Evolutionary conservation across 305 asterid genomes (phyloP).

Genomic region (Fraxinus latifolia): DNA sequence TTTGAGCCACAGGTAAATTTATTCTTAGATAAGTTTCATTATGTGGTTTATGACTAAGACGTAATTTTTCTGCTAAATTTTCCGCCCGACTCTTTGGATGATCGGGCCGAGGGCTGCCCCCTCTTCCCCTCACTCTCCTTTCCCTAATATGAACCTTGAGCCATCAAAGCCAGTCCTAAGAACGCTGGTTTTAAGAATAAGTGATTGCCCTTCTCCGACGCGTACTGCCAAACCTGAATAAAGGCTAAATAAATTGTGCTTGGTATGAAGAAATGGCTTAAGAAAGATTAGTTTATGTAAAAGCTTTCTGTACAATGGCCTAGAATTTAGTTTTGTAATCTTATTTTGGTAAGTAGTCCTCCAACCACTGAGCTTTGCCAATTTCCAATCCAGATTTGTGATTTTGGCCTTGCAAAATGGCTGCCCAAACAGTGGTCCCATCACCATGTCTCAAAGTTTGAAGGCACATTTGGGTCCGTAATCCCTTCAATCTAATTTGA

Average conservation of each 20-base stretch:
- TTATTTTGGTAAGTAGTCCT: not conserved
- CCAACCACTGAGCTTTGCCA: not conserved
- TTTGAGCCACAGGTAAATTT: slow-evolving; percentile 57
- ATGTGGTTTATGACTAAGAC: not conserved
- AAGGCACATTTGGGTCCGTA: slow-evolving; percentile 77
- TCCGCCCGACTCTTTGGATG: no score
- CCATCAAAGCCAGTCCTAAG: no score
- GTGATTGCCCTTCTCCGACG: no score
- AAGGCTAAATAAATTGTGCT: not conserved
- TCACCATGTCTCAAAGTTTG: slow-evolving; percentile 53
- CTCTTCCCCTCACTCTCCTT: no score
- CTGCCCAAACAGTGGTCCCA: slow-evolving; percentile 67
- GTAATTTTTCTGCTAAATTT: not conserved
- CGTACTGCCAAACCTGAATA: not conserved
- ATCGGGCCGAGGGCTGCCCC: no score
- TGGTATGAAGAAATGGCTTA: not conserved
- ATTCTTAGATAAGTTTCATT: not conserved
- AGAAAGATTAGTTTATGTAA: not conserved
- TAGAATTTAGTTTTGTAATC: not conserved
- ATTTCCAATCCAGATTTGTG: slow-evolving; percentile 49
- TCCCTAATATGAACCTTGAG: no score
- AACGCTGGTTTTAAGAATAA: no score
- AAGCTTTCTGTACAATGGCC: not conserved
- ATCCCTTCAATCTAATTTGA: slow-evolving; percentile 7
- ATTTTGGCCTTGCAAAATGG: slow-evolving; percentile 77